Conservation (phyloP, 192 early-diverging fungal species). For the Oehlia diaphana region DNA sequence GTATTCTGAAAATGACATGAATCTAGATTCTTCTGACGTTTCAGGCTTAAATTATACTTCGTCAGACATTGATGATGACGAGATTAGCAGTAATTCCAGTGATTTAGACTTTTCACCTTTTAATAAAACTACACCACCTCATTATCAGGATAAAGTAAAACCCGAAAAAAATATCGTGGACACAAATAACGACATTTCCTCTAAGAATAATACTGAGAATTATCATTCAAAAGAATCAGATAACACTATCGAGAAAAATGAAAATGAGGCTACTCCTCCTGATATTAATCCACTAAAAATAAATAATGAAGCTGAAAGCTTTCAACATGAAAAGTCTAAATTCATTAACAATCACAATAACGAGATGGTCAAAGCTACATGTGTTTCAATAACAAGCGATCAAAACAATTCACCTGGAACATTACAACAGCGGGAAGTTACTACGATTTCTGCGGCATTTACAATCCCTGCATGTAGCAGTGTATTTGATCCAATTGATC, state of each 20-base stretch:
- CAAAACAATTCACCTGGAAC: background rate
- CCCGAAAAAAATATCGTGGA: background rate
- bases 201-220: background rate
- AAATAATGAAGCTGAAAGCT: background rate
- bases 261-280: background rate
- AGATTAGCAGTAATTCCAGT: background rate
- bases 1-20: conserved; percentile 31
- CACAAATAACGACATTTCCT: background rate
- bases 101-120: background rate
- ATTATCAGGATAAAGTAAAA: background rate
- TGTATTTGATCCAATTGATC: conserved; percentile 35
- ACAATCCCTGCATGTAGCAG: conserved; percentile 33
- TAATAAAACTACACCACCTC: background rate
- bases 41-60: conserved; percentile 31
- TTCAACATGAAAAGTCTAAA: background rate
- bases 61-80: conserved; percentile 33
- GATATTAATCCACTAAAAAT: conserved; percentile 1
- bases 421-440: conserved; percentile 35
- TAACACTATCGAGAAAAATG: background rate
- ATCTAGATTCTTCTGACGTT: conserved; percentile 31
- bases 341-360: background rate
- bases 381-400: background rate
- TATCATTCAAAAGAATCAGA: background rate
- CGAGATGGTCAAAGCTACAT: background rate
- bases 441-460: conserved; percentile 35